Evolutionary conservation across 768 basidiomycete species (phyloP).

Genomic region (Trichaptum fuscoviolaceum): DNA sequence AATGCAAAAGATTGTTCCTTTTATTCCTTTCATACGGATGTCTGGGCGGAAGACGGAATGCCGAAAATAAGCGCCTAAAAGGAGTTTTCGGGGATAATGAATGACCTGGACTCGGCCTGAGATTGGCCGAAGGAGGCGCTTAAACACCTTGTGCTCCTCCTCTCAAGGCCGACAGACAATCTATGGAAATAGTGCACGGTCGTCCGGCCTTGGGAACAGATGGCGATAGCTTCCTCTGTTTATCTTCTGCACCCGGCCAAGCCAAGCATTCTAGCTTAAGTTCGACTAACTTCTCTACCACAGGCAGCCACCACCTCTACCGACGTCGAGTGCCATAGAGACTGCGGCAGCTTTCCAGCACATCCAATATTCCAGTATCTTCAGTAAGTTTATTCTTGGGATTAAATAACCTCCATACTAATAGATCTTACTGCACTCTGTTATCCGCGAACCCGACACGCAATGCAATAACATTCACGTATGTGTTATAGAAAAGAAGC

Average conservation of each 20-base stretch:
- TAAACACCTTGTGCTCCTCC: not conserved
- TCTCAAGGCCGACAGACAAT: not conserved
- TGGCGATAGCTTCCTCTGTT: not conserved
- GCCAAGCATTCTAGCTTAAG: not conserved
- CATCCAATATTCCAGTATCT: not conserved
- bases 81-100: not conserved
- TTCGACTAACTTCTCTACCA: not conserved
- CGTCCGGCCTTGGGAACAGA: not conserved
- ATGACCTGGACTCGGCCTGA: not conserved
- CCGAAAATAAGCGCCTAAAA: not conserved
- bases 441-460: too few species aligned
- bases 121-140: not conserved
- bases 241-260: not conserved
- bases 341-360: not conserved
- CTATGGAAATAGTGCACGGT: not conserved
- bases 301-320: not conserved
- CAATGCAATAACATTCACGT: not conserved
- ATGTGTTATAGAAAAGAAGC: not conserved
- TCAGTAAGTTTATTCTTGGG: not conserved
- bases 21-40: too few species aligned
- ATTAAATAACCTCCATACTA: not conserved
- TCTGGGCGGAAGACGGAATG: not conserved
- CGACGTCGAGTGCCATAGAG: too few species aligned
- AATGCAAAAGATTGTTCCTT: too few species aligned
- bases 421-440: too few species aligned